phyloP scores from a whole-genome alignment of 139 green algal species.

The Volvox reticuliferus region DNA sequence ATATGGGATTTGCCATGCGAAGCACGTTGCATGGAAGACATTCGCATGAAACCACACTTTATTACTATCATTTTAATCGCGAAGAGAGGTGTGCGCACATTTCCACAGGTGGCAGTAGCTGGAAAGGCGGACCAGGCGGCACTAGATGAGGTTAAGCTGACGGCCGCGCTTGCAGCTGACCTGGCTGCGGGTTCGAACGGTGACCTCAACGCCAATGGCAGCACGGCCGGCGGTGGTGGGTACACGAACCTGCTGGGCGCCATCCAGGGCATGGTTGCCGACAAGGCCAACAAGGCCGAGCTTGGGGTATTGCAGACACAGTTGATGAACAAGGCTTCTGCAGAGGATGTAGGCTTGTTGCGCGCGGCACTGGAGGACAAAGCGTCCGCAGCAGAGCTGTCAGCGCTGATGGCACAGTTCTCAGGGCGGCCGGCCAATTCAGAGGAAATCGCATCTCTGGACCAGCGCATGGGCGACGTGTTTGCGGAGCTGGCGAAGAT shows the following conservation, averaged over 20 bases:
- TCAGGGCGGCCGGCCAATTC: not conserved
- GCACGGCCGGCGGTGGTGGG: not conserved
- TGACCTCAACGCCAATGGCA: not conserved
- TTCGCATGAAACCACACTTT: too few species aligned
- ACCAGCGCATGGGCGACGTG: constrained; percentile 56
- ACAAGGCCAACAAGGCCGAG: constrained; percentile 40
- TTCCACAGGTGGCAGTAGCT: constrained; percentile 1
- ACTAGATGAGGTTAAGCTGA: constrained; percentile 33
- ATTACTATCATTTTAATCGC: too few species aligned
- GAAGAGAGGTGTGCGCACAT: not conserved
- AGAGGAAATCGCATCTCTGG: constrained; percentile 34
- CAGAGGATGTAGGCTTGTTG: constrained; percentile 42
- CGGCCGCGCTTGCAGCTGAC: not conserved
- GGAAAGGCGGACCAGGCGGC: constrained; percentile 33
- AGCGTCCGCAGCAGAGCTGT: constrained; percentile 22
- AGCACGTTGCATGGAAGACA: too few species aligned
- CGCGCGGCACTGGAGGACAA: constrained; percentile 32
- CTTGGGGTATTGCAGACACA: constrained; percentile 41
- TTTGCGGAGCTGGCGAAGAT: constrained; percentile 48
- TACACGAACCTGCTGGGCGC: constrained; percentile 34
- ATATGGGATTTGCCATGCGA: too few species aligned
- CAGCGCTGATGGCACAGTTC: not conserved
- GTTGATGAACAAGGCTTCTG: constrained; percentile 15
- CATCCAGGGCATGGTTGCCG: constrained; percentile 32
- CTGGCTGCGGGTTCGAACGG: not conserved